These are phyloP conservation scores for Leishmania guyanensis DNA, from an alignment of 208 protist species.

Conservation along the genomic window DNA sequence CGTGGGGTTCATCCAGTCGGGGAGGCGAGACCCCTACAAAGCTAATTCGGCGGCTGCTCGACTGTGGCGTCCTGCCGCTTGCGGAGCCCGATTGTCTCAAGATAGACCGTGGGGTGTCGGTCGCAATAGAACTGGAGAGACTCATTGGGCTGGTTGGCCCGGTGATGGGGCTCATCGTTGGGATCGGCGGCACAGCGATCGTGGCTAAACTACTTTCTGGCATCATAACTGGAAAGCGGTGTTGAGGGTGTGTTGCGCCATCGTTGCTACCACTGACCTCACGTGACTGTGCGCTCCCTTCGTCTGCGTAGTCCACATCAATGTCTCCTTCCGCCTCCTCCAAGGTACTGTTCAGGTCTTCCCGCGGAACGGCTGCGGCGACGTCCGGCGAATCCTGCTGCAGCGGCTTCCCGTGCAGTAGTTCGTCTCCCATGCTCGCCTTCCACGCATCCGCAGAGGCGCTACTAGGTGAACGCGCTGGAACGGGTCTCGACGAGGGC, in stretches of 20 bases:
- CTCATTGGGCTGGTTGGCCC: slow-evolving; percentile 27
- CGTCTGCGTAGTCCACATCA: neutral
- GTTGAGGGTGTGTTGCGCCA: neutral
- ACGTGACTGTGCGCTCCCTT: neutral
- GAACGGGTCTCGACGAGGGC: neutral
- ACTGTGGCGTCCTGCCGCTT: slow-evolving; percentile 6
- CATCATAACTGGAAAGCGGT: slow-evolving; percentile 7
- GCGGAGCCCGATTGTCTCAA: slow-evolving; percentile 25
- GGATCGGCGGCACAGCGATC: neutral
- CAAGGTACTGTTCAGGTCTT: neutral
- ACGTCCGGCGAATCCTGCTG: neutral
- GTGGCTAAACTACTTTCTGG: neutral
- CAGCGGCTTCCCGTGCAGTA: slow-evolving; percentile 3
- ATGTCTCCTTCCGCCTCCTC: slow-evolving; percentile 1
- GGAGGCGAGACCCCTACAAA: slow-evolving; percentile 23
- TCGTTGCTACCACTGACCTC: neutral
- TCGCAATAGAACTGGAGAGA: slow-evolving; percentile 23
- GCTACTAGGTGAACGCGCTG: neutral
- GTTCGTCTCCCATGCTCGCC: slow-evolving; percentile 17
- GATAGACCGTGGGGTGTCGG: slow-evolving; percentile 45
- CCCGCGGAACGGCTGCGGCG: neutral
- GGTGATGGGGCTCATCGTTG: neutral
- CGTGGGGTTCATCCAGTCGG: neutral
- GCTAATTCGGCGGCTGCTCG: slow-evolving; percentile 33
- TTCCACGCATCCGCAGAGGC: slow-evolving; percentile 8